phyloP scores from a whole-genome alignment of 345 rosid genomes.

The Orychophragmus violaceus region DNA sequence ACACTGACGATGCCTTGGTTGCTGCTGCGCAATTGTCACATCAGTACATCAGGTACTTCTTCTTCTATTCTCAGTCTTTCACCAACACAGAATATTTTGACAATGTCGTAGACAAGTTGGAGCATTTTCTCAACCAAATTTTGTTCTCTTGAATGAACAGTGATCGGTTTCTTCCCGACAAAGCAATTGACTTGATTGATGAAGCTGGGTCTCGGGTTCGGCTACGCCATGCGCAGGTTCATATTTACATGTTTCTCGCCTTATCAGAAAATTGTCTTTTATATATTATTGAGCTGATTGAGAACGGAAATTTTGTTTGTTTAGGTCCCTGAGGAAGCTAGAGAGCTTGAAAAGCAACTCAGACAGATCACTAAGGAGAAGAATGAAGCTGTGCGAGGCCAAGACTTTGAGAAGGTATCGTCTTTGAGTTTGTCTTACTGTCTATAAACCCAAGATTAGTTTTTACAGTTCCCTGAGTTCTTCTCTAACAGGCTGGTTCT shows the following conservation, averaged over 20 bases:
- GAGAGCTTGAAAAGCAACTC: constrained; percentile 93
- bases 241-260: neutral
- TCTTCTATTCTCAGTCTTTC: neutral
- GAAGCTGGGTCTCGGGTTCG: constrained; percentile 99
- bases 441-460: neutral
- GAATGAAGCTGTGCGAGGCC: constrained; percentile 90
- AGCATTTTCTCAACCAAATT: neutral
- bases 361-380: constrained; percentile 90
- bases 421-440: neutral
- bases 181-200: constrained; percentile 97
- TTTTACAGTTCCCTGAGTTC: neutral
- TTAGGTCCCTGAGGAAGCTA: constrained; percentile 97
- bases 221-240: constrained; percentile 88
- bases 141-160: constrained; percentile 33
- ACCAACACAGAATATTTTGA: neutral
- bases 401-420: constrained; percentile 92
- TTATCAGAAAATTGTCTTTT: neutral
- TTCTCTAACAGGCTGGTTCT: constrained; percentile 74
- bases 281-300: neutral
- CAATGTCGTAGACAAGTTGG: neutral
- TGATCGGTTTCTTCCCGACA: constrained; percentile 97
- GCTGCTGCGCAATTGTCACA: constrained; percentile 93
- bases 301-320: constrained; percentile 4
- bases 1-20: constrained; percentile 82
- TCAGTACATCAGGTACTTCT: constrained; percentile 83